These are phyloP conservation scores for Hypoxylon sp. DNA, from an alignment of 2,329 filamentous ascomycete species.

Conservation along the genomic window DNA sequence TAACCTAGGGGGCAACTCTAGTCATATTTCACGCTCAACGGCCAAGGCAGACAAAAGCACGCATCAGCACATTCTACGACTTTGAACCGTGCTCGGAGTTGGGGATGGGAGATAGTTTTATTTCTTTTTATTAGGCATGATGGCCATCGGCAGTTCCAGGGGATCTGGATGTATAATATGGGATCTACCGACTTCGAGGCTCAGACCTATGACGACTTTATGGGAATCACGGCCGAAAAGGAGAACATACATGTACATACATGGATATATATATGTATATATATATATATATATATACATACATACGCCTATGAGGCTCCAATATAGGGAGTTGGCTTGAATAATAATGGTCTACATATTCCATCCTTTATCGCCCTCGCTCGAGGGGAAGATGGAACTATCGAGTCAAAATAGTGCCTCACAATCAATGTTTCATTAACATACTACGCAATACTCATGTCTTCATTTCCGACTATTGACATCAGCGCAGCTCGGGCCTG, in stretches of 20 bases:
- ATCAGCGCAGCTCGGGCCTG: not conserved
- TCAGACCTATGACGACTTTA: conserved; percentile 28
- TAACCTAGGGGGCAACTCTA: conserved; percentile 1
- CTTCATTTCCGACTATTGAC: not conserved
- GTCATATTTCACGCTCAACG: conserved; percentile 14
- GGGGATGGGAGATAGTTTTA: conserved; percentile 11
- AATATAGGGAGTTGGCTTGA: conserved; percentile 1
- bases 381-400: too few relatives aligned
- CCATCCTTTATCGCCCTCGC: conserved; percentile 6
- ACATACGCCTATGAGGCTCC: conserved; percentile 2
- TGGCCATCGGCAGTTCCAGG: conserved; percentile 12
- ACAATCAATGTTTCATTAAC: not conserved
- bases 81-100: conserved; percentile 26
- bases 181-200: conserved; percentile 12
- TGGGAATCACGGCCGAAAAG: conserved; percentile 25
- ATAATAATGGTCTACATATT: conserved; percentile 6
- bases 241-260: conserved; percentile 14
- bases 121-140: too few relatives aligned
- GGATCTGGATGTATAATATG: conserved; percentile 19
- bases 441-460: not conserved
- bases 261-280: conserved; percentile 14
- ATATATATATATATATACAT: conserved; percentile 20
- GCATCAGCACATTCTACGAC: conserved; percentile 24
- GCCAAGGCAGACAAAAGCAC: conserved; percentile 28
- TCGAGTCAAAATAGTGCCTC: too few relatives aligned